phyloP scores from a whole-genome alignment of 139 green algal genomes.

The Closterium sp. region DNA sequence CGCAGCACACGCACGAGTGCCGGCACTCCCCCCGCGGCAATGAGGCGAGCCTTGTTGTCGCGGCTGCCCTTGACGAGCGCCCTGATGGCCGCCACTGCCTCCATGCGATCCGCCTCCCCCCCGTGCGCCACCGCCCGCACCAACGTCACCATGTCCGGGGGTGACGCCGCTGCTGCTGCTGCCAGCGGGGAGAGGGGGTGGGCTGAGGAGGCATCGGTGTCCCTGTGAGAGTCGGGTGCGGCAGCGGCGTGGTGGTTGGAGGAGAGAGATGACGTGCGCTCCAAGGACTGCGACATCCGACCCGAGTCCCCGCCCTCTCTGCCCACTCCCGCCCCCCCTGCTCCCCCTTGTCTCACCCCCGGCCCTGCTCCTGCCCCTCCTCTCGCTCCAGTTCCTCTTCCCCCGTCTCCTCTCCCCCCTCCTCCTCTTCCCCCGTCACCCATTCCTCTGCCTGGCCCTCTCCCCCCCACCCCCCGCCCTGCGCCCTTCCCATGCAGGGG shows the following conservation, averaged over 20 bases:
- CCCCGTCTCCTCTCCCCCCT: not conserved
- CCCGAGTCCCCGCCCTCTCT: not conserved
- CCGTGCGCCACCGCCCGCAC: not conserved
- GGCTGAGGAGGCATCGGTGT: too few relatives aligned
- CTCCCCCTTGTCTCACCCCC: not conserved
- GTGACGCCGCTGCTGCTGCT: too few relatives aligned
- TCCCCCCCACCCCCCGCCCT: not conserved
- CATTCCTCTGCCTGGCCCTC: not conserved
- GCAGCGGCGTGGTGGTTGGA: too few relatives aligned
- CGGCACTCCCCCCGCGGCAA: not conserved
- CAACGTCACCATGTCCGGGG: too few relatives aligned
- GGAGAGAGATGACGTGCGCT: too few relatives aligned
- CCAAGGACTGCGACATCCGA: too few relatives aligned
- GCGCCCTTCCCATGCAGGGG: not conserved
- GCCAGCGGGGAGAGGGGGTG: too few relatives aligned
- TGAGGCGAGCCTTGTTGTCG: not conserved
- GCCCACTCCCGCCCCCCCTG: not conserved
- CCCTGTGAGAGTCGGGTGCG: too few relatives aligned
- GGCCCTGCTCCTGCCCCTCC: not conserved
- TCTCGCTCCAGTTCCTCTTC: not conserved
- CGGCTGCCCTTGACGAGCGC: not conserved
- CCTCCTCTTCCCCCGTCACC: not conserved
- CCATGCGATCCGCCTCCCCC: not conserved
- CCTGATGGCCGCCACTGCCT: not conserved
- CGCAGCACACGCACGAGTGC: slow-evolving; percentile 1